Evolutionary conservation across 495 filamentous ascomycete genomes (phyloP).

Genomic region (Hyaloscypha bicolor): DNA sequence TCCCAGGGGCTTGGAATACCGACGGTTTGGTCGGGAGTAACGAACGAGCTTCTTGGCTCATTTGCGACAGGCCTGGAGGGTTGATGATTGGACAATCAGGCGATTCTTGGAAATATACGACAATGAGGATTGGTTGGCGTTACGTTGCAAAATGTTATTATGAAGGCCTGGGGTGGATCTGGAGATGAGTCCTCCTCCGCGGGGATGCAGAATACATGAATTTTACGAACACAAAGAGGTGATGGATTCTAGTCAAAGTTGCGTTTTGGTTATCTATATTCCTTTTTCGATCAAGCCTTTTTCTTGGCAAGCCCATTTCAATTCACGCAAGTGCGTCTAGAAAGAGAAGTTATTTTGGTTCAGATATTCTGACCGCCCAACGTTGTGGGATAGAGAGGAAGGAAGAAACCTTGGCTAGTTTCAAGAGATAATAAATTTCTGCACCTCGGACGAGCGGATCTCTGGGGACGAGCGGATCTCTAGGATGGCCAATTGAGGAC

Average conservation of each 20-base stretch:
- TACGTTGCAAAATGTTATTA: background rate
- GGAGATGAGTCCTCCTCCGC: background rate
- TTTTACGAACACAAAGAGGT: no score
- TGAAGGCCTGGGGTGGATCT: background rate
- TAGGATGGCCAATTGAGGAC: constrained; percentile 6
- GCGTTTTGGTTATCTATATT: no score
- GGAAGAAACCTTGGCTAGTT: background rate
- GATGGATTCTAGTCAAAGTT: no score
- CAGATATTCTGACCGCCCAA: no score
- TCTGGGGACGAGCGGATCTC: background rate
- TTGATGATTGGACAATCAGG: background rate
- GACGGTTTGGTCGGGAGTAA: background rate
- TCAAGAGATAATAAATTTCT: constrained; percentile 18
- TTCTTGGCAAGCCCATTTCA: no score
- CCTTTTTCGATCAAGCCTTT: no score
- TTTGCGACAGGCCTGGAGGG: background rate
- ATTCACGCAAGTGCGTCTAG: no score
- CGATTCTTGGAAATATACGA: background rate
- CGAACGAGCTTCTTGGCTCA: background rate
- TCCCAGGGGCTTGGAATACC: constrained; percentile 14
- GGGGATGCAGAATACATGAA: background rate
- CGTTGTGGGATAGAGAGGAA: background rate
- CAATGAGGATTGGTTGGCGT: background rate
- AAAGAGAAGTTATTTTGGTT: no score
- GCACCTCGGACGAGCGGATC: background rate